These are phyloP conservation scores for Leccinum longicurvipes DNA, from an alignment of 768 basidiomycete species.

Conservation along the genomic window DNA sequence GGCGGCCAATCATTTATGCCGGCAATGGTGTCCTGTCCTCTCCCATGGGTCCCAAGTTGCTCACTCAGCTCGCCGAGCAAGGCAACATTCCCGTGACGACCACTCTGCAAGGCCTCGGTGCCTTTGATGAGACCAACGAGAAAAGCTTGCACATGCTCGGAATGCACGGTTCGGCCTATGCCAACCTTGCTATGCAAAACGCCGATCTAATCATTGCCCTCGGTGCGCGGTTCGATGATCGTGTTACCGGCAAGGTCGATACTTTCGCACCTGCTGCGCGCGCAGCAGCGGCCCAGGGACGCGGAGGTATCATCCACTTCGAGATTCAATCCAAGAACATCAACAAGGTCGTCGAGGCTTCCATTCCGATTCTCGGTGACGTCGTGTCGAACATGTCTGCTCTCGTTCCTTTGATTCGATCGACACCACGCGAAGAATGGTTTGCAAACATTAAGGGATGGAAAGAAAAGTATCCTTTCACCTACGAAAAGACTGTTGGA, in stretches of 20 bases:
- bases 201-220: slow-evolving; percentile 98
- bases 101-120: slow-evolving; percentile 92
- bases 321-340: slow-evolving; percentile 98
- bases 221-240: slow-evolving; percentile 95
- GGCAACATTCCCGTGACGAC: slow-evolving; percentile 98
- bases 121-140: slow-evolving; percentile 88
- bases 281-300: slow-evolving; percentile 79
- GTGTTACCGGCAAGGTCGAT: slow-evolving; percentile 89
- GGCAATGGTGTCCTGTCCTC: slow-evolving; percentile 88
- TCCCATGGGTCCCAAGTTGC: slow-evolving; percentile 75
- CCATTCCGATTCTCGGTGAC: slow-evolving; percentile 92
- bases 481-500: slow-evolving; percentile 59
- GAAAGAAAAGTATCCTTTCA: slow-evolving; percentile 91
- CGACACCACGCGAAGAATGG: slow-evolving; percentile 70
- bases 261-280: slow-evolving; percentile 89
- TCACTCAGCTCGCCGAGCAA: slow-evolving; percentile 70
- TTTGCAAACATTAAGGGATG: slow-evolving; percentile 76
- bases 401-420: slow-evolving; percentile 76
- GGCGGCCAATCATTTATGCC: slow-evolving; percentile 89
- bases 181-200: slow-evolving; percentile 96
- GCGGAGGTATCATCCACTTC: slow-evolving; percentile 98
- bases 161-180: slow-evolving; percentile 97
- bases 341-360: slow-evolving; percentile 97
- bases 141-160: slow-evolving; percentile 95
- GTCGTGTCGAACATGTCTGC: slow-evolving; percentile 79